Conservation (phyloP, 2,329 filamentous ascomycete genomes). For the Venturiaceae sp. region DNA sequence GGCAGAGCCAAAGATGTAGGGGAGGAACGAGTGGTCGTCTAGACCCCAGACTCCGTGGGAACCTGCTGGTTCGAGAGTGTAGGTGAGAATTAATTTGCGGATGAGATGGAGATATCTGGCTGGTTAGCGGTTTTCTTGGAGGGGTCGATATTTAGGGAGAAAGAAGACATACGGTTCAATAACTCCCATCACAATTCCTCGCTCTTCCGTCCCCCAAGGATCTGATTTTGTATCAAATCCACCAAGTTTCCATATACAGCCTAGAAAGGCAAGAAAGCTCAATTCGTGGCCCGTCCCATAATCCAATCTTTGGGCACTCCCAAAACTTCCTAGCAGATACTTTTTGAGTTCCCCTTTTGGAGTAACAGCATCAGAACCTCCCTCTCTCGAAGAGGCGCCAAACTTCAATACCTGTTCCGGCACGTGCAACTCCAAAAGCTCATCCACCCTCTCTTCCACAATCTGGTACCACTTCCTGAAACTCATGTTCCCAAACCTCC, state of each 20-base stretch:
- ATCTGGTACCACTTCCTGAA: constrained; percentile 77
- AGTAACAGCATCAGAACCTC: constrained; percentile 25
- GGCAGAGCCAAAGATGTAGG: constrained; percentile 91
- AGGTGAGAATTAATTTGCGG: constrained; percentile 75
- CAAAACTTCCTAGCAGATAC: constrained; percentile 80
- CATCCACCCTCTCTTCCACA: constrained; percentile 49
- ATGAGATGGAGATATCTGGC: constrained; percentile 74
- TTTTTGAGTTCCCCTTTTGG: constrained; percentile 59
- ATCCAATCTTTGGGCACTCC: constrained; percentile 79
- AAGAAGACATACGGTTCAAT: constrained; percentile 62
- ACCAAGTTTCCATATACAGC: constrained; percentile 81
- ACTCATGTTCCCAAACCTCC: constrained; percentile 85
- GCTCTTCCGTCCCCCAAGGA: constrained; percentile 50
- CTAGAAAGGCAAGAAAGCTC: constrained; percentile 87
- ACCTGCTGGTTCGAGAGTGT: constrained; percentile 88
- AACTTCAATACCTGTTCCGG: constrained; percentile 35
- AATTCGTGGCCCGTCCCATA: constrained; percentile 96
- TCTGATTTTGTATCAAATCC: constrained; percentile 43
- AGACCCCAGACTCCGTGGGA: constrained; percentile 97
- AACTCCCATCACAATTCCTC: constrained; percentile 70
- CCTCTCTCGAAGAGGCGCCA: constrained; percentile 16
- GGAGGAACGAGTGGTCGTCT: constrained; percentile 91
- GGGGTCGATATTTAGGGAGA: neutral
- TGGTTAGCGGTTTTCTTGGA: too few species aligned
- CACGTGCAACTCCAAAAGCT: constrained; percentile 49